Percentiles rank a stretch among this genome's conserved stretches.
Conservation (phyloP, 805 yeast genomes). For the Spathaspora sp. region DNA sequence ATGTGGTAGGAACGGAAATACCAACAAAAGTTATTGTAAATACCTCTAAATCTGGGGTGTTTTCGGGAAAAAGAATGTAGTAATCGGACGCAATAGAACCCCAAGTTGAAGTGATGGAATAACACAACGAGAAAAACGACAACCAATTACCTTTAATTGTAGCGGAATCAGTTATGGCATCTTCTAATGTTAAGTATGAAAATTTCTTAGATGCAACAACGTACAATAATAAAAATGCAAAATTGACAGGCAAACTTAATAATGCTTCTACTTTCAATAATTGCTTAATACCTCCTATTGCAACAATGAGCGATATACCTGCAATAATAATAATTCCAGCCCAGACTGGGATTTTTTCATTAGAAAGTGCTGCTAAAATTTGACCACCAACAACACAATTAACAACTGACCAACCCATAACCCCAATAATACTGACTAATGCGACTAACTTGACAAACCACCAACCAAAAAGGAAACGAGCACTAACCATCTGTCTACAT, state of each 20-base stretch:
- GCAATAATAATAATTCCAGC: constrained; percentile 75
- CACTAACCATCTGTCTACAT: constrained; percentile 81
- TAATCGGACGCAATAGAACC: constrained; percentile 85
- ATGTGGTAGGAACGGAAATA: constrained; percentile 65
- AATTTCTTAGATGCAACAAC: constrained; percentile 52
- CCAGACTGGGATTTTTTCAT: constrained; percentile 63
- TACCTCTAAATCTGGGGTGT: constrained; percentile 51
- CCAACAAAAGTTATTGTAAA: constrained; percentile 64
- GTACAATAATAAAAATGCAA: constrained; percentile 66
- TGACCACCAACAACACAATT: constrained; percentile 88
- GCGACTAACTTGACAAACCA: constrained; percentile 78
- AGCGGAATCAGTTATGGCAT: constrained; percentile 22
- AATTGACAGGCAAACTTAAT: constrained; percentile 65
- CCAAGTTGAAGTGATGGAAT: constrained; percentile 85
- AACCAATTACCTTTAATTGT: constrained; percentile 66
- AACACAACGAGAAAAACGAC: constrained; percentile 67
- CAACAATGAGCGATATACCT: constrained; percentile 56
- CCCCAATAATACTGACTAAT: constrained; percentile 68
- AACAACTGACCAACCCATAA: constrained; percentile 93
- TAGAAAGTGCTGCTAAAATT: constrained; percentile 62
- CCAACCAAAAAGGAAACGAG: constrained; percentile 80
- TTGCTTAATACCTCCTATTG: constrained; percentile 76
- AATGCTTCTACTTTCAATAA: constrained; percentile 64
- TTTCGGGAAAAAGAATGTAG: constrained; percentile 75
- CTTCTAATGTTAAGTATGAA: constrained; percentile 22